Percentiles rank a stretch among this genome's conserved stretches.
Evolutionary conservation across 495 filamentous ascomycete species (phyloP).

Genomic region (Choiromyces venosus): DNA sequence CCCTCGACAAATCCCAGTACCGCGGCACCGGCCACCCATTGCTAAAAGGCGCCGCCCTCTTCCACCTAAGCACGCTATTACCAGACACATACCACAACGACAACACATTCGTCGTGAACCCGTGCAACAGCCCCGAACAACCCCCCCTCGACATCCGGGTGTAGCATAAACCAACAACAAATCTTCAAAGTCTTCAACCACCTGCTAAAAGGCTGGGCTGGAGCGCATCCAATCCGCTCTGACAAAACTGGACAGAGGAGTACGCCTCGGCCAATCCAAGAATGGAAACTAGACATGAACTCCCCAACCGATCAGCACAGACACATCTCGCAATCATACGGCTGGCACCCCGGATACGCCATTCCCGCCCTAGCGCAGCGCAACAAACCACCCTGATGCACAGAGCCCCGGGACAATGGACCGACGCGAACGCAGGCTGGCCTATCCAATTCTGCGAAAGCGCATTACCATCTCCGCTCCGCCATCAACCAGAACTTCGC

Average conservation of each 20-base stretch:
- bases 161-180: constrained; percentile 51
- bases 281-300: constrained; percentile 52
- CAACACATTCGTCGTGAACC: constrained; percentile 50
- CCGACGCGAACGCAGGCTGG: constrained; percentile 53
- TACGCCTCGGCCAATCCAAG: constrained; percentile 47
- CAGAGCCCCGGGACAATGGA: constrained; percentile 44
- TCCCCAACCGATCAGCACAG: constrained; percentile 49
- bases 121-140: constrained; percentile 52
- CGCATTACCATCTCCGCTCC: constrained; percentile 47
- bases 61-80: constrained; percentile 49
- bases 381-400: constrained; percentile 43
- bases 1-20: constrained; percentile 47
- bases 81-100: constrained; percentile 50
- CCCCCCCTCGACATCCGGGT: constrained; percentile 52
- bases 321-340: constrained; percentile 51
- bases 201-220: constrained; percentile 41
- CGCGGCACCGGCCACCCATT: constrained; percentile 47
- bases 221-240: constrained; percentile 39
- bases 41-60: constrained; percentile 48
- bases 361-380: too few species aligned
- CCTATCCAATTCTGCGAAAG: constrained; percentile 48
- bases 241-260: constrained; percentile 45
- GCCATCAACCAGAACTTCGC: constrained; percentile 49
- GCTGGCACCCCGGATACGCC: too few species aligned
- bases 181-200: constrained; percentile 47